Conservation (phyloP, 140 eudicot species). For the Oenanthe javanica region DNA sequence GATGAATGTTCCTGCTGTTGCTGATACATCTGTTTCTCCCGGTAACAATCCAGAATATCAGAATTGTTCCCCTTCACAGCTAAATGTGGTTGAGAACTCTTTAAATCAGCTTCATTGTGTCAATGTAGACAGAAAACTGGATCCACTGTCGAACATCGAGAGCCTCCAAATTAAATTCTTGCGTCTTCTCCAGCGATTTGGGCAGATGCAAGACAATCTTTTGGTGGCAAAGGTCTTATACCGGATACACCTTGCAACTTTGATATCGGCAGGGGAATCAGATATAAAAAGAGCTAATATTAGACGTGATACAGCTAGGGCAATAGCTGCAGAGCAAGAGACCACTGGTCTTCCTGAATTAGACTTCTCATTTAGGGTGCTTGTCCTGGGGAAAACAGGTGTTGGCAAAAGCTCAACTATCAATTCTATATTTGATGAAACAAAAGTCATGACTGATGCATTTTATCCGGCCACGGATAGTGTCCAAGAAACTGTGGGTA, state of each 20-base stretch:
- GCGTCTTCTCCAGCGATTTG: constrained; percentile 62
- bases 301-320: constrained; percentile 51
- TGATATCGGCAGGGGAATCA: constrained; percentile 75
- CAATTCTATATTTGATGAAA: constrained; percentile 72
- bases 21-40: constrained; percentile 36
- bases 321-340: constrained; percentile 70
- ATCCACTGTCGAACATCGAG: constrained; percentile 68
- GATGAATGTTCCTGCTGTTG: constrained; percentile 24
- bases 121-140: constrained; percentile 34
- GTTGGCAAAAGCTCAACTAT: constrained; percentile 95
- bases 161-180: constrained; percentile 69
- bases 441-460: constrained; percentile 66
- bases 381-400: constrained; percentile 85
- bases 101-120: constrained; percentile 16
- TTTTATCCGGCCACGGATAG: constrained; percentile 66
- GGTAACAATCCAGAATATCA: constrained; percentile 36
- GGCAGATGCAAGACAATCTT: constrained; percentile 51
- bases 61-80: constrained; percentile 26
- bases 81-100: constrained; percentile 33
- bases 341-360: constrained; percentile 44
- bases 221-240: constrained; percentile 83
- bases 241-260: constrained; percentile 78
- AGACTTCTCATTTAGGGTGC: constrained; percentile 63
- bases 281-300: constrained; percentile 70
- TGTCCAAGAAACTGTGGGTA: constrained; percentile 62